A percentile compares a stretch with the other conserved stretches of the same genome.
These are phyloP conservation scores for Oehlia diaphana DNA, from an alignment of 192 early-diverging fungal genomes.

Conservation along the genomic window DNA sequence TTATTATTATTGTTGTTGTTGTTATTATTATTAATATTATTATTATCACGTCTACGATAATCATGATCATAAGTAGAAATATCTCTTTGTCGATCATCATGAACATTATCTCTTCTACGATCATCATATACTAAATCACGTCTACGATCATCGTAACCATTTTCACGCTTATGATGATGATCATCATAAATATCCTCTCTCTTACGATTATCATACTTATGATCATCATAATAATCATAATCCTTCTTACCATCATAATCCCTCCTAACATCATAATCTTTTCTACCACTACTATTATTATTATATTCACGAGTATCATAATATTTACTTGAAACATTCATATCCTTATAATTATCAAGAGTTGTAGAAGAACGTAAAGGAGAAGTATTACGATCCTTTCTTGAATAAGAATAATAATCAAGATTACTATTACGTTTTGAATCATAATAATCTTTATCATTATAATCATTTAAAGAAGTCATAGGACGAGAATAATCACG, in stretches of 20 bases:
- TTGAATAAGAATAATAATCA: background rate
- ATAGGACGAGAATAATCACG: background rate
- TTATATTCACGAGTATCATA: background rate
- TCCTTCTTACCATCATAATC: too few species aligned
- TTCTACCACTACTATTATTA: background rate
- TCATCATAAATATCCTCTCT: background rate
- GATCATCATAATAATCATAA: background rate
- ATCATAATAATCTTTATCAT: background rate
- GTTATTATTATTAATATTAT: background rate
- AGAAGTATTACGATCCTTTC: background rate
- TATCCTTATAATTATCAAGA: background rate
- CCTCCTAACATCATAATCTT: too few species aligned
- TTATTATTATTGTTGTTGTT: background rate
- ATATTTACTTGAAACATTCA: too few species aligned
- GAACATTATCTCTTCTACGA: background rate
- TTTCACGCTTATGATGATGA: background rate
- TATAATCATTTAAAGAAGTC: background rate
- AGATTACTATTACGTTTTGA: background rate
- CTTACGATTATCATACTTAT: background rate
- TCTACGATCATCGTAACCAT: too few species aligned
- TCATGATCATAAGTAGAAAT: background rate
- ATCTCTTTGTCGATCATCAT: conserved; percentile 4
- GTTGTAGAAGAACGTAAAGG: background rate
- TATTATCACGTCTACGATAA: background rate
- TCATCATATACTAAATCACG: background rate